Evolutionary conservation across 2,329 filamentous ascomycete species (phyloP).

Genomic region (Penicillium sp.): DNA sequence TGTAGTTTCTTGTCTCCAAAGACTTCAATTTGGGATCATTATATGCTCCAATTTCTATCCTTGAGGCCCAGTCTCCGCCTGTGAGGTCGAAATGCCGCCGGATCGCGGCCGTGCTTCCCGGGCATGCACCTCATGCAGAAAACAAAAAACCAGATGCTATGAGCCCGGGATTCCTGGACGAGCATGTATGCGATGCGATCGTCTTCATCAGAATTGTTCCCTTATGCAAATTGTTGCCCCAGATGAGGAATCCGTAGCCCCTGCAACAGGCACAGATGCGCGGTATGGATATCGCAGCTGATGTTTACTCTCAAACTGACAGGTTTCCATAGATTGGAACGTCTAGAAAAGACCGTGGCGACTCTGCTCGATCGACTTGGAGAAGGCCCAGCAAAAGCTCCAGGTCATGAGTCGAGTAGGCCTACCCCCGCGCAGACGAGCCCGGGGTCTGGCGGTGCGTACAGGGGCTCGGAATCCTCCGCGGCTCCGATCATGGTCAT

Average conservation of each 20-base stretch:
- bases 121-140: slow-evolving; percentile 40
- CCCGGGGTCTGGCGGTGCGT: slow-evolving; percentile 8
- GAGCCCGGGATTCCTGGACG: slow-evolving; percentile 29
- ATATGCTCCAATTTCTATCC: not conserved
- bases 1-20: not conserved
- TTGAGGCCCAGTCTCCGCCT: not conserved
- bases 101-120: slow-evolving; percentile 27
- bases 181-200: slow-evolving; percentile 40
- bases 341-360: slow-evolving; percentile 17
- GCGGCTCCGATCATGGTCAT: slow-evolving; percentile 21
- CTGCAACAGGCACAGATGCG: slow-evolving; percentile 12
- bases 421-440: slow-evolving; percentile 11
- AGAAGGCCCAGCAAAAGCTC: slow-evolving; percentile 9
- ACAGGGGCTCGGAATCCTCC: slow-evolving; percentile 15
- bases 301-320: not conserved
- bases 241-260: slow-evolving; percentile 1
- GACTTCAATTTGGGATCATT: not conserved
- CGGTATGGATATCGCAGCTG: slow-evolving; percentile 11
- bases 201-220: slow-evolving; percentile 37
- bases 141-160: slow-evolving; percentile 45
- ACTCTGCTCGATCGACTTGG: slow-evolving; percentile 18
- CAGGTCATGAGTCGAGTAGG: slow-evolving; percentile 4
- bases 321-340: slow-evolving; percentile 12
- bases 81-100: slow-evolving; percentile 14
- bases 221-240: slow-evolving; percentile 14